Base-by-base conservation (phyloP, 306 rosid species). In the Hylodesmum podocarpum region DNA sequence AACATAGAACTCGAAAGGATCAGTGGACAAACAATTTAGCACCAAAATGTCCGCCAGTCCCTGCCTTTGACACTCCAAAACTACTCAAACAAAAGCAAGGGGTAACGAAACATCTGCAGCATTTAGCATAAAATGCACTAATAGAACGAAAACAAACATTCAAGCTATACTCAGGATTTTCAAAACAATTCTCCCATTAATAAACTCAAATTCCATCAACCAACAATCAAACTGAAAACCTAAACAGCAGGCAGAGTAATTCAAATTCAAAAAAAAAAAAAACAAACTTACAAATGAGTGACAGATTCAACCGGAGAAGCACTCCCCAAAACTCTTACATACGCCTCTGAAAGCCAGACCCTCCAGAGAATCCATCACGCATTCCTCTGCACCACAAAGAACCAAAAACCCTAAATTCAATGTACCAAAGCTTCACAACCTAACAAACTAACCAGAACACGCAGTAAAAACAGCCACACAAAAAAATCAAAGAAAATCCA, bases 281-380 rank as follows among this genome's bases (percentile, higher is more conserved):
- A 9, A 29, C 10, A 37, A 80, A 87, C 92, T 82, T 67, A 49
- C 37, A 67, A 69, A 78, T 55, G 81, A 77, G 85, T 78, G 80
- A 80, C 80, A 86, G 66, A 77, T 80, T 75, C 66, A 84, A 77
- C 78, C 77, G 67, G 63, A 88, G 70, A 51, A 79, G 54, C 58
- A 78, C 59, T 51, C 77, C 75, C 75, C 80, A 78, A 57, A 71
- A 76, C 80, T 75, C 82, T 73, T 51, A 77, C 75, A 80, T 80
- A 64, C 78, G 40, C 72, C 80, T 72, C 71, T 73, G 76, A 84
- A 62, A 72, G 80, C 76, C 76, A 71, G 75, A 72, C 77, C 77
- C 83, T 82, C 79, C 63, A 47, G 24, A 81, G 63, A 88, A 83
- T 75, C 83, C 96, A 91, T 84, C 72, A 82, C 79, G 80, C 91